Evolutionary conservation across 2,329 filamentous ascomycete species (phyloP).

Genomic region (Aspergillus sp.): DNA sequence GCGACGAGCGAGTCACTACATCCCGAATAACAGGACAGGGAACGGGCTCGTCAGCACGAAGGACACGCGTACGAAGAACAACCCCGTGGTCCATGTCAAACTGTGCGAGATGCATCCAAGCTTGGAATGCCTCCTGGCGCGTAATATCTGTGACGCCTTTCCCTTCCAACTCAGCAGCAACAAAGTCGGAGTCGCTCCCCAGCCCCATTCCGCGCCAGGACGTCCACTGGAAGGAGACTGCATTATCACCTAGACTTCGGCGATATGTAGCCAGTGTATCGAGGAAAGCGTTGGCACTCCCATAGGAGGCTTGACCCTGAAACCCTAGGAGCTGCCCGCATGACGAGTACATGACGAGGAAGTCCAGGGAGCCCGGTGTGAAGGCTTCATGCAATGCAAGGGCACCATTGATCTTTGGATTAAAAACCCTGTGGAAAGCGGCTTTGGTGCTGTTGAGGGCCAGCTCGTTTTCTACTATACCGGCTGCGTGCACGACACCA

Average conservation of each 20-base stretch:
- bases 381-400: constrained; percentile 4
- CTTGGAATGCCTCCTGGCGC: constrained; percentile 43
- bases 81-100: constrained; percentile 42
- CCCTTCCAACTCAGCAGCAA: constrained; percentile 41
- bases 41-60: constrained; percentile 29
- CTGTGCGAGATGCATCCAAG: constrained; percentile 40
- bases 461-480: neutral
- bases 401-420: constrained; percentile 3
- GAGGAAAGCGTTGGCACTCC: constrained; percentile 5
- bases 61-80: constrained; percentile 32
- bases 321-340: constrained; percentile 12
- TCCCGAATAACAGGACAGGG: constrained; percentile 13
- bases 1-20: constrained; percentile 7
- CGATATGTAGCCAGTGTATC: constrained; percentile 9
- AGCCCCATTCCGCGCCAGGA: constrained; percentile 23
- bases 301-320: constrained; percentile 8
- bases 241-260: constrained; percentile 1
- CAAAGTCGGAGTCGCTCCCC: constrained; percentile 37
- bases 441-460: neutral
- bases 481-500: constrained; percentile 12
- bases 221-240: constrained; percentile 12
- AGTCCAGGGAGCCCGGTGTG: constrained; percentile 4
- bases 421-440: constrained; percentile 2
- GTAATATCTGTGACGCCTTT: constrained; percentile 47
- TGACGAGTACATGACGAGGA: constrained; percentile 10